These are phyloP conservation scores for Lentinula detonsa DNA, from an alignment of 768 basidiomycete genomes.

Conservation along the genomic window DNA sequence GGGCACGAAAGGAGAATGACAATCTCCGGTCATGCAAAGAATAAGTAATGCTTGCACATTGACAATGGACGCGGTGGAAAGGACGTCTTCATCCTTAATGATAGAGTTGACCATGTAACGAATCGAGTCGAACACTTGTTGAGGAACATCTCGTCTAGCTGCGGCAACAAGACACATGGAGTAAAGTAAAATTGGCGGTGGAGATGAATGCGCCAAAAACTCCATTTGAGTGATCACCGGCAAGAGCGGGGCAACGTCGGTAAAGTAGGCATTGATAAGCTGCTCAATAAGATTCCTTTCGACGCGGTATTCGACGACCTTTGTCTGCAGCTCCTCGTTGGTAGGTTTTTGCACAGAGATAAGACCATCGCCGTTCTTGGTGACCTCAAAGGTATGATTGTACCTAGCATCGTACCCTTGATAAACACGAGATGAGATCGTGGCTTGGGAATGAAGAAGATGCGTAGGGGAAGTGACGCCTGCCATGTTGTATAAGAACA, in stretches of 20 bases:
- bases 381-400: constrained; percentile 84
- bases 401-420: constrained; percentile 85
- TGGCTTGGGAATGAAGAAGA: constrained; percentile 84
- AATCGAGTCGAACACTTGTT: constrained; percentile 84
- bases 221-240: constrained; percentile 87
- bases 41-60: constrained; percentile 88
- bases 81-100: constrained; percentile 85
- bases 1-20: constrained; percentile 86
- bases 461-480: constrained; percentile 87
- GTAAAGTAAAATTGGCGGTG: constrained; percentile 81
- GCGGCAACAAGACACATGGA: constrained; percentile 92
- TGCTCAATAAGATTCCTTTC: constrained; percentile 75
- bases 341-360: constrained; percentile 72
- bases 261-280: constrained; percentile 89
- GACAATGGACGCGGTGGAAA: constrained; percentile 78
- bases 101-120: constrained; percentile 81
- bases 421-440: constrained; percentile 79
- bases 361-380: constrained; percentile 78
- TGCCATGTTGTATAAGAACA: constrained; percentile 42
- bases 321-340: constrained; percentile 50
- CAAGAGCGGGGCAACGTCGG: constrained; percentile 80
- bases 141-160: constrained; percentile 76
- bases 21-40: constrained; percentile 81
- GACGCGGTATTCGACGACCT: constrained; percentile 64
- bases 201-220: constrained; percentile 70